Evolutionary conservation across 139 green algal genomes (phyloP), one percentile per base, ranked within the genome.

Genomic region (Edaphochlamys debaryana): DNA sequence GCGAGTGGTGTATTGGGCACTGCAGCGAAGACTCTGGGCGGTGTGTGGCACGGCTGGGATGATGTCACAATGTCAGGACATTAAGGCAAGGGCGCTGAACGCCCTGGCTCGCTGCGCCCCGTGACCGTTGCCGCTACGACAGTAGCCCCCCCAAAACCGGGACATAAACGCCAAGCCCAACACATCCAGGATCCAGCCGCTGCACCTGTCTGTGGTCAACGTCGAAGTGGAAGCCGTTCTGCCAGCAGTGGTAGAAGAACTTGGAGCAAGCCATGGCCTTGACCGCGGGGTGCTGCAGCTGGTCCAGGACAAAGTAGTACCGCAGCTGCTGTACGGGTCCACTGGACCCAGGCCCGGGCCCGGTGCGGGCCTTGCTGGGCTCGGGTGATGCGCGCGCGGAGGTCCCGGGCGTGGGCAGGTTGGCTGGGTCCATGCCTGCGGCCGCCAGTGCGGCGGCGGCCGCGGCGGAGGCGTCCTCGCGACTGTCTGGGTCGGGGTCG

Each of bases 161-260:
- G n/a, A n/a, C n/a, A n/a, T n/a, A n/a, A n/a, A n/a, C n/a, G n/a
- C n/a, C n/a, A n/a, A n/a, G n/a, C n/a, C n/a, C n/a, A n/a, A n/a
- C n/a, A n/a, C n/a, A n/a, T n/a, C n/a, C n/a, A n/a, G n/a, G n/a
- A n/a, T n/a, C n/a, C n/a, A n/a, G n/a, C n/a, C n/a, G n/a, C 48
- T 36, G 23, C 74, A 80, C 74, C 74, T 80, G 75, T 32, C 87
- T 66, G 38, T 80, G 45, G 74, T 91, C 87, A 32, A 91, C 87
- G 62, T 91, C 82, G 67, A 84, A 91, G 67, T 87, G 79, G 48
- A 89, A 80, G 19, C 87, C 87, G n/a, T 68, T 23, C 75, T 90
- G 79, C 67, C 79, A 88, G 79, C 81, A 86, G 40, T 71, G 25
- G 62, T 88, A 86, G 79, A 91, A 91, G 73, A 91, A 86, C 64